Base-by-base conservation (phyloP, 306 rosid genomes). In the Amphicarpaea edgeworthii region DNA sequence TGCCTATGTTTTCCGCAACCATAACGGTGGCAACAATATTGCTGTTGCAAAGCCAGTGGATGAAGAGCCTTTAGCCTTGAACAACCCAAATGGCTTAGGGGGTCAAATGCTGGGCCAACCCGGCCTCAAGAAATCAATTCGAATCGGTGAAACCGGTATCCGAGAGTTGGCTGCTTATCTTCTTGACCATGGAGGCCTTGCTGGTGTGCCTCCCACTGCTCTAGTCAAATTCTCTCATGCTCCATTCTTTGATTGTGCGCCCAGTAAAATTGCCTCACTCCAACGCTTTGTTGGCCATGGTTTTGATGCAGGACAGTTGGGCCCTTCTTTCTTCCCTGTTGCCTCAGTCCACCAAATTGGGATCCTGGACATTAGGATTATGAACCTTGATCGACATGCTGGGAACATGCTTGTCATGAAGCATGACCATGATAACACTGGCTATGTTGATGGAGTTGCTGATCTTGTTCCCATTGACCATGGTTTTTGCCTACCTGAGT, bases 401-500 rank as follows among this genome's bases (percentile, higher is more conserved):
- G 98, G 97, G 28, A 94, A 94, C 61, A 87, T 94, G 77, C 98
- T 94, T 53, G 89, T 91, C 28, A 86, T 86, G 87, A 86, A 81
- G 11, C 86, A 88, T 5, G 86, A 79, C 42, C 59, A 32, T 5
- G 59, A 34, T 0, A 63, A n/a, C 2, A 73, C 54, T 53, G 70
- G 51, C 43, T 71, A 65, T 72, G 77, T 58, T 30, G 68, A 55
- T 45, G 88, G 86, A 28, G 81, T 14, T 46, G 77, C 85, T 16
- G 93, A 92, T 50, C 96, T 94, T 71, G 93, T 92, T 69, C 98
- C 98, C 0, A 92, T 94, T 38, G 98, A 94, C 77, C 98, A 94
- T 59, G 98, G 98, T 12, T 89, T 94, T 70, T 94, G 96, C 81
- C 89, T 94, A 12, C 98, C 97, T 8, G 98, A 94, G 81, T 92